Evolutionary conservation across 2,329 filamentous ascomycete genomes (phyloP).

Genomic region (Endothia cerciana): DNA sequence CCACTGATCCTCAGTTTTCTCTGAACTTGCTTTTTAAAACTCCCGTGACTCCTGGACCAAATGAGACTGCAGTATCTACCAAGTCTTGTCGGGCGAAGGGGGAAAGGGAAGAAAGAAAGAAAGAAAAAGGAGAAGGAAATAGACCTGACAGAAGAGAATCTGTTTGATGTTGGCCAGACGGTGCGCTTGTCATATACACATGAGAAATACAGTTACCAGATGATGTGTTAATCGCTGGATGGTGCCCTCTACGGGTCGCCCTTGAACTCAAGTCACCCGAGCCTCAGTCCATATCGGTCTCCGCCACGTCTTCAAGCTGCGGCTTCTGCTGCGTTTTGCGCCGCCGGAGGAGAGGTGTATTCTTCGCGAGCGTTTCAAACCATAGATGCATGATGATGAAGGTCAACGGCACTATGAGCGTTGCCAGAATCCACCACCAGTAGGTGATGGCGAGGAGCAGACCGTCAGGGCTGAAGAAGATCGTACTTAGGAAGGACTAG

Average conservation of each 20-base stretch:
- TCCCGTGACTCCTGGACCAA: neutral
- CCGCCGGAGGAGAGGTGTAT: constrained; percentile 19
- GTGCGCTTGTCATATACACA: neutral
- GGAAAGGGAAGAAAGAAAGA: neutral
- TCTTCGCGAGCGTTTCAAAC: constrained; percentile 26
- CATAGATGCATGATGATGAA: constrained; percentile 27
- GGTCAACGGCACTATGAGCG: constrained; percentile 26
- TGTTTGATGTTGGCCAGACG: neutral
- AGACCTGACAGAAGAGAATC: neutral
- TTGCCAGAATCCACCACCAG: constrained; percentile 29
- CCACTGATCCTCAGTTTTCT: neutral
- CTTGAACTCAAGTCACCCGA: neutral
- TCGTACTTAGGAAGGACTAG: constrained; percentile 27
- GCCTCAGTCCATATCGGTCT: constrained; percentile 16
- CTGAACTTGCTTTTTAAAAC: neutral
- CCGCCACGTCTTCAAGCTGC: constrained; percentile 20
- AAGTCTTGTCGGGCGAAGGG: neutral
- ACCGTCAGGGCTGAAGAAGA: constrained; percentile 30
- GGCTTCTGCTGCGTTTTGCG: constrained; percentile 6
- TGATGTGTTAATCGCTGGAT: neutral
- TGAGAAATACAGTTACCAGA: neutral
- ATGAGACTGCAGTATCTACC: neutral
- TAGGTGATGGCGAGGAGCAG: constrained; percentile 27
- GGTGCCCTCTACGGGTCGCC: neutral
- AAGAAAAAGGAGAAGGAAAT: neutral